Conservation (phyloP, 805 yeast genomes). For the Saccharomyces eubayanus region DNA sequence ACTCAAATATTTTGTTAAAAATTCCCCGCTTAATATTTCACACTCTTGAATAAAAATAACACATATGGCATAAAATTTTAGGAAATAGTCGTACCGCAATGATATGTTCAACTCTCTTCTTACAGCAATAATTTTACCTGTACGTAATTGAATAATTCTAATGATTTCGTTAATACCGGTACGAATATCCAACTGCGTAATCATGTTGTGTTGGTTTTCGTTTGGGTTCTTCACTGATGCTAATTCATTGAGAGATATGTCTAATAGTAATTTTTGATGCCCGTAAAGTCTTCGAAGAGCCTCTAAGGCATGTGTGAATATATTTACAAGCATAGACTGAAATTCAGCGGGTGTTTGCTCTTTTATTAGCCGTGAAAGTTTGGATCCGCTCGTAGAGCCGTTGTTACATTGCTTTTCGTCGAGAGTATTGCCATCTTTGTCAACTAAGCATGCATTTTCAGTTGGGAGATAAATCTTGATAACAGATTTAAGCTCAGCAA, state of each 20-base stretch:
- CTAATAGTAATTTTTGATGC: conserved; percentile 74
- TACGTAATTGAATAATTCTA: conserved; percentile 61
- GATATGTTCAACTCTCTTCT: conserved; percentile 63
- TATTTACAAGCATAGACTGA: conserved; percentile 54
- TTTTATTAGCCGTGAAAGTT: conserved; percentile 44
- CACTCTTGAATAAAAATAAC: conserved; percentile 72
- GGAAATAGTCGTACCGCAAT: conserved; percentile 50
- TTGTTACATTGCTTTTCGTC: conserved; percentile 2
- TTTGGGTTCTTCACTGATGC: conserved; percentile 17
- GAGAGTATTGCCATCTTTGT: conserved; percentile 1
- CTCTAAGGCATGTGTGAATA: conserved; percentile 59
- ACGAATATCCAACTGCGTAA: conserved; percentile 60
- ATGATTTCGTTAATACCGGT: conserved; percentile 58
- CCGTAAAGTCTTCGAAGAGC: conserved; percentile 63
- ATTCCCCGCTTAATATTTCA: conserved; percentile 69
- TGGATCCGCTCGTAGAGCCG: conserved; percentile 31
- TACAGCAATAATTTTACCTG: conserved; percentile 70
- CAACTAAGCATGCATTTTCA: conserved; percentile 5
- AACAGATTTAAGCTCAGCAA: conserved; percentile 62
- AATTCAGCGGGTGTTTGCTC: conserved; percentile 68
- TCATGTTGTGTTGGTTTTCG: conserved; percentile 28
- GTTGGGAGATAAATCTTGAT: conserved; percentile 62
- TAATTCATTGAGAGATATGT: conserved; percentile 48
- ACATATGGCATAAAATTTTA: conserved; percentile 56
- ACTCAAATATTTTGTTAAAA: conserved; percentile 49